Evolutionary conservation across 768 basidiomycete species (phyloP).

Genomic region (Macrolepiota dolichaula): DNA sequence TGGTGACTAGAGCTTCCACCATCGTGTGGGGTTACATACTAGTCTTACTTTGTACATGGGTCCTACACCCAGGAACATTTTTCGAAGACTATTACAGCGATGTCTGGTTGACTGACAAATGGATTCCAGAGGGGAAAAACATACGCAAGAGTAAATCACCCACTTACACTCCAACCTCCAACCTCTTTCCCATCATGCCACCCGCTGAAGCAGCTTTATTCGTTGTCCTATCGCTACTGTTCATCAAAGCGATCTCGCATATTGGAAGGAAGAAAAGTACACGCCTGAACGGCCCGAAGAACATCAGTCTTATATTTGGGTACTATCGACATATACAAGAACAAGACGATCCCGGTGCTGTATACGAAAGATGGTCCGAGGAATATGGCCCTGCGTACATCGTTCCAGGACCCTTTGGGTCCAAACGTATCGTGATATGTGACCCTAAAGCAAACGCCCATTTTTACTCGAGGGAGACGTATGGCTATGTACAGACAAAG

Average conservation of each 20-base stretch:
- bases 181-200: background rate
- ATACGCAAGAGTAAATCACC: background rate
- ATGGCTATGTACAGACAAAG: constrained; percentile 39
- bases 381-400: constrained; percentile 45
- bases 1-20: too few relatives aligned
- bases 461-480: constrained; percentile 48
- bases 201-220: background rate
- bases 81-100: too few relatives aligned
- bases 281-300: constrained; percentile 38
- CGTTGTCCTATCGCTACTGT: background rate
- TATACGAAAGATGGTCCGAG: constrained; percentile 45
- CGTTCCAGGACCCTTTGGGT: constrained; percentile 34
- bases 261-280: constrained; percentile 20
- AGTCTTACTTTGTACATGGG: too few relatives aligned
- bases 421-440: constrained; percentile 31
- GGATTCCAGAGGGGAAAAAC: background rate
- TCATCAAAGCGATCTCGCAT: background rate
- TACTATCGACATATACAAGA: constrained; percentile 23
- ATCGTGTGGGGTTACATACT: too few relatives aligned
- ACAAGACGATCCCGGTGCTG: constrained; percentile 23
- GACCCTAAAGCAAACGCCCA: constrained; percentile 53
- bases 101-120: too few relatives aligned
- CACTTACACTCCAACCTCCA: background rate
- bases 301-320: constrained; percentile 41
- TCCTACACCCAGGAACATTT: too few relatives aligned